Base-by-base conservation (phyloP, 2,329 filamentous ascomycete species). In the Trichophaea hybrida region DNA sequence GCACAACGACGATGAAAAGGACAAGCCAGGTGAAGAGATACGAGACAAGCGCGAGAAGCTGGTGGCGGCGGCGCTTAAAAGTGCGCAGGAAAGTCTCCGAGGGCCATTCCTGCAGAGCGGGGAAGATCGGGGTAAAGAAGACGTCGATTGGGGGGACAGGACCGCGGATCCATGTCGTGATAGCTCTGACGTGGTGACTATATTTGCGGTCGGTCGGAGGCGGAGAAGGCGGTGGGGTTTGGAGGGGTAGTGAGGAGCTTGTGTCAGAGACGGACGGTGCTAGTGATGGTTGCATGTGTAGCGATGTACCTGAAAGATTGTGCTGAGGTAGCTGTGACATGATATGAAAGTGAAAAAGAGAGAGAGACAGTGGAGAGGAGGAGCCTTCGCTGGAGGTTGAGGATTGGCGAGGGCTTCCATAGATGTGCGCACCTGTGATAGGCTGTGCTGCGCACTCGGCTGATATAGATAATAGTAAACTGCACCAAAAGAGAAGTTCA, bases 1-100 rank as follows among this genome's bases (percentile, higher is more conserved):
- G 79, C 71, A 86, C 78, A 31, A 91, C 79, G 46, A 88, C 70
- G 24, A 79, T 77, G 70, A 90, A 91, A 0, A 79, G 77, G 54
- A 86, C 69, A 13, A 88, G 71, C 87, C 86, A 93, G 55, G 79
- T 71, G 34, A 78, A 76, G 53, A 53, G 59, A 58, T 12, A 65
- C 34, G 40, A 46, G 58, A 17, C 55, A 60, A 53, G 49, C 6
- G 38, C n/a, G 1, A 49, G n/a, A 2, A 35, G 13, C 44, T 82
- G 80, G 56, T 85, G 81, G 63, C 74, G 78, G 63, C 72, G 73
- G 60, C 77, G 77, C 0, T 84, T 82, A 1, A 86, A 73, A 65
- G 80, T 78, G 57, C 74, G 77, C 64, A 88, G 79, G 59, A 88
- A 69, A 46, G 88, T 72, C 49, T 73, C 72, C 61, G 86, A 74